Percentiles rank a stretch among this genome's conserved stretches.
Evolutionary conservation across 768 basidiomycete genomes (phyloP).

Genomic region (Rhodotorula toruloides): DNA sequence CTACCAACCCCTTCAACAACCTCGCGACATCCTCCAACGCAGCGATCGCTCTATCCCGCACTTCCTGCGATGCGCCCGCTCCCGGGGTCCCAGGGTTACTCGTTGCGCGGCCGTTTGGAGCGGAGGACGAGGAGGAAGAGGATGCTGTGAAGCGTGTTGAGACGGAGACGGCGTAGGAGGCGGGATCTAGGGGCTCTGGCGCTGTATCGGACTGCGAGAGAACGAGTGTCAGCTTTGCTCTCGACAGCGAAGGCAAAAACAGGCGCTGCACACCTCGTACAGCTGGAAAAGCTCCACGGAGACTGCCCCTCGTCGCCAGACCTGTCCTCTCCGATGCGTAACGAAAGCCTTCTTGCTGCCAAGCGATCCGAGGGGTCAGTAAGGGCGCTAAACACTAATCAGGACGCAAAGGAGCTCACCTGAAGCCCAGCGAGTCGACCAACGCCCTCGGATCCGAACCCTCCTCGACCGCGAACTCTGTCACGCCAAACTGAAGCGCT

Average conservation of each 20-base stretch:
- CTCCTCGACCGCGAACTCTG: constrained; percentile 16
- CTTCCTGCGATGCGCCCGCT: constrained; percentile 7
- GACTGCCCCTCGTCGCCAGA: not conserved
- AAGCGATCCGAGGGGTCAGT: not conserved
- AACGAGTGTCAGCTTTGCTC: not conserved
- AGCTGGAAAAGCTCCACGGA: constrained; percentile 1
- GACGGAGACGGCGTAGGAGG: not conserved
- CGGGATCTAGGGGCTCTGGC: not conserved
- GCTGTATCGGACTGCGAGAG: not conserved
- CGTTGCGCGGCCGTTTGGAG: not conserved
- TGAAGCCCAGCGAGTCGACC: constrained; percentile 10
- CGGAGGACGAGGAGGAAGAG: not conserved
- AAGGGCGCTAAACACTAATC: not conserved
- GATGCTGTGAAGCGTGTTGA: not conserved
- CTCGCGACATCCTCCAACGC: constrained; percentile 12
- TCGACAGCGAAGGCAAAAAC: too few relatives aligned
- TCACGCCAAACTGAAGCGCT: constrained; percentile 20
- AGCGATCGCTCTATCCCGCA: constrained; percentile 2
- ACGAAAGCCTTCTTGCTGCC: not conserved
- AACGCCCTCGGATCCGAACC: constrained; percentile 5
- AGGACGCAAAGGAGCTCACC: not conserved
- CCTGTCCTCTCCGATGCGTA: not conserved
- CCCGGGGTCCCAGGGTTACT: not conserved
- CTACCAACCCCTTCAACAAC: constrained; percentile 20
- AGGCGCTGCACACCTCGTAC: not conserved